Conservation (phyloP, 192 early-diverging fungal genomes). For the Thoreauomyces humboldtii region DNA sequence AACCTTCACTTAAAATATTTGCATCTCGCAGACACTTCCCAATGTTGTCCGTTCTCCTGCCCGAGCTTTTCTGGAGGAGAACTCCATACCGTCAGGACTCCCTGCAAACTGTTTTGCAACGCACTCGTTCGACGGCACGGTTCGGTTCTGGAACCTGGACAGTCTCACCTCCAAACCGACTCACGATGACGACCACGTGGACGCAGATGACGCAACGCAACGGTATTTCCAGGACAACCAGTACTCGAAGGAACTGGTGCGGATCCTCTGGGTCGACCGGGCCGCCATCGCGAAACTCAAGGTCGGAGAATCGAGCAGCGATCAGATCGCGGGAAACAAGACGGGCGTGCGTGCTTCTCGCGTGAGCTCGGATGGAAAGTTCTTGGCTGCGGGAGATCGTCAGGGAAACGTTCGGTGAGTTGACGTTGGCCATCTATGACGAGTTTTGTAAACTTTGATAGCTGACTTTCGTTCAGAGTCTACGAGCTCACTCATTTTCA, state of each 20-base stretch:
- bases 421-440: neutral
- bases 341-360: constrained; percentile 66
- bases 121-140: constrained; percentile 73
- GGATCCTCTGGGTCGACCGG: constrained; percentile 57
- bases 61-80: no score
- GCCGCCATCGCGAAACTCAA: constrained; percentile 39
- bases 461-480: constrained; percentile 37
- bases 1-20: no score
- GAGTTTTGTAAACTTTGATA: neutral
- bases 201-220: neutral
- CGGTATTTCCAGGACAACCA: constrained; percentile 51
- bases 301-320: no score
- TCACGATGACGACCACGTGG: constrained; percentile 2
- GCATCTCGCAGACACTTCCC: no score
- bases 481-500: constrained; percentile 59
- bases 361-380: constrained; percentile 60
- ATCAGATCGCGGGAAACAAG: constrained; percentile 45
- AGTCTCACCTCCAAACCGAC: neutral
- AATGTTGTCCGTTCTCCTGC: no score
- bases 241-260: constrained; percentile 58
- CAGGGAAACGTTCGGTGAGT: constrained; percentile 63
- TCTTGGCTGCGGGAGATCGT: constrained; percentile 72
- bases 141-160: constrained; percentile 78
- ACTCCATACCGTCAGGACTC: constrained; percentile 19
- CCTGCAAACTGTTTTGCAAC: constrained; percentile 68